Conservation (phyloP, 352 stramenopile species). For the Pythium dissotocum region DNA sequence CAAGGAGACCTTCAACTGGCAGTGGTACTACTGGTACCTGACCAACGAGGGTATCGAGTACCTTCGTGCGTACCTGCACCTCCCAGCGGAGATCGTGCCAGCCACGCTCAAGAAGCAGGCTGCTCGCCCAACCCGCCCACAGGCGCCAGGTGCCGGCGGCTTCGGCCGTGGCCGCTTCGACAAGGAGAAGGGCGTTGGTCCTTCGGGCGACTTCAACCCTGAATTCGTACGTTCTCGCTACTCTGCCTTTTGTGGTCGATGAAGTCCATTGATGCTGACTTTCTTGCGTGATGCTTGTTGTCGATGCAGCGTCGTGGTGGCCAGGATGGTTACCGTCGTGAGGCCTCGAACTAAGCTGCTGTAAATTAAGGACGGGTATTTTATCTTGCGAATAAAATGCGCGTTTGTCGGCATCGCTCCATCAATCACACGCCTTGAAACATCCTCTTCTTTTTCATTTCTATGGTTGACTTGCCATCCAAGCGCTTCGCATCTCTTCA, state of each 20-base stretch:
- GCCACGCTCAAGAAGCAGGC: slow-evolving; percentile 98
- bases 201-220: slow-evolving; percentile 87
- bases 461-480: no score
- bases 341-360: slow-evolving; percentile 79
- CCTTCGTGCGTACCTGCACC: slow-evolving; percentile 97
- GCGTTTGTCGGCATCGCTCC: slow-evolving; percentile 57
- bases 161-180: slow-evolving; percentile 86
- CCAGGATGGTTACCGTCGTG: slow-evolving; percentile 88
- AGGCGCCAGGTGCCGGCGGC: slow-evolving; percentile 68
- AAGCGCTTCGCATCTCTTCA: no score
- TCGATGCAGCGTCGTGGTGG: slow-evolving; percentile 54
- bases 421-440: slow-evolving; percentile 13
- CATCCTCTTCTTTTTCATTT: neutral
- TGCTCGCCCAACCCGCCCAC: slow-evolving; percentile 75
- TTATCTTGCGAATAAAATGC: slow-evolving; percentile 77
- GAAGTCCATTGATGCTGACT: neutral
- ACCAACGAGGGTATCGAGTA: slow-evolving; percentile 99
- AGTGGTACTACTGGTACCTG: slow-evolving; percentile 99
- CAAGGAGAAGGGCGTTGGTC: slow-evolving; percentile 90
- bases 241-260: no score
- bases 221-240: slow-evolving; percentile 69
- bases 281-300: neutral
- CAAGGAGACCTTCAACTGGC: slow-evolving; percentile 99
- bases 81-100: slow-evolving; percentile 98
- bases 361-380: slow-evolving; percentile 53